Percentiles rank a stretch among this genome's conserved stretches.
phyloP scores from a whole-genome alignment of 257 asterid genomes.

The Anisodus acutangulus region DNA sequence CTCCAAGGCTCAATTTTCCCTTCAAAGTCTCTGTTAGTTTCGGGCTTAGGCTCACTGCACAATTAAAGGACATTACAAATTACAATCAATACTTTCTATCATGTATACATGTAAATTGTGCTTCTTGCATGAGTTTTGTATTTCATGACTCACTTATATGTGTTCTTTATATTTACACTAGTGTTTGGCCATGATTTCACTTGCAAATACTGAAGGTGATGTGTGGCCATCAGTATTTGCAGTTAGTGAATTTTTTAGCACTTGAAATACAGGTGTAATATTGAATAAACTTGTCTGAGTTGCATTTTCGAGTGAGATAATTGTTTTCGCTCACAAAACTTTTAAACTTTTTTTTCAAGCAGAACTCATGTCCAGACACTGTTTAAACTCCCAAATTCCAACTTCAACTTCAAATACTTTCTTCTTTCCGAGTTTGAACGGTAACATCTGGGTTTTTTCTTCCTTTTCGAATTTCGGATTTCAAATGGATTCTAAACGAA shows the following conservation, averaged over 20 bases:
- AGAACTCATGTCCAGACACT: no score
- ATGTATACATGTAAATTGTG: not conserved
- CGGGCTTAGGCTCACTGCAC: conserved; percentile 53
- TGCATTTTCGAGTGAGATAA: not conserved
- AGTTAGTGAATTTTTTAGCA: not conserved
- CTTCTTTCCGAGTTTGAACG: not conserved
- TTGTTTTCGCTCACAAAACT: not conserved
- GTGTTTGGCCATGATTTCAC: not conserved
- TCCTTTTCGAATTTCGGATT: no score
- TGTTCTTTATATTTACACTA: not conserved
- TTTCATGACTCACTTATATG: not conserved
- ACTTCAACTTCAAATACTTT: not conserved
- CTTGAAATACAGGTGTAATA: not conserved
- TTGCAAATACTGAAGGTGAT: not conserved
- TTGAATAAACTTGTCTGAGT: not conserved
- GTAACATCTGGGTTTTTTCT: no score
- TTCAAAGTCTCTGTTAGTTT: conserved; percentile 52
- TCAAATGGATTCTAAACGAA: no score
- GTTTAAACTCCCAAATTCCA: not conserved
- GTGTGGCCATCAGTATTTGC: not conserved
- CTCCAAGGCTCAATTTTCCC: conserved; percentile 57
- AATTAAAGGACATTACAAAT: not conserved
- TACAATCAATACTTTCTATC: not conserved
- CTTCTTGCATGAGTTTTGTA: not conserved
- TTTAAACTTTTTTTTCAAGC: not conserved